Base-by-base conservation (phyloP, 2,329 filamentous ascomycete genomes). In the Trichoderma semiorbis region DNA sequence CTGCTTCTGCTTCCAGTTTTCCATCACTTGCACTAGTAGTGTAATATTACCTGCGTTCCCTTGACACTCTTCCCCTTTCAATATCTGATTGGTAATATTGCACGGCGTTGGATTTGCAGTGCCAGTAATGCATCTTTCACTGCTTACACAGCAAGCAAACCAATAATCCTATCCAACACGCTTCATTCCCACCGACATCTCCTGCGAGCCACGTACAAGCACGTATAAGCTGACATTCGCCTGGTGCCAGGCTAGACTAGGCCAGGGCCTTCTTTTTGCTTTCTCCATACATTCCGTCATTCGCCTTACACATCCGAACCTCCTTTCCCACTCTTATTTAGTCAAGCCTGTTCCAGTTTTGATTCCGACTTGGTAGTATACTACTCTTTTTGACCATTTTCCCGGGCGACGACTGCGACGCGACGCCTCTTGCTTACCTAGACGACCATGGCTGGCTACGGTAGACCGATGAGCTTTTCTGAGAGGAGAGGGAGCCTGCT, bases 401-500 rank as follows among this genome's bases (percentile, higher is more conserved):
- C 24, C 30, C 57, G 28, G 18, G 16, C 34, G 60, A 63, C 60
- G 34, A 39, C 32, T 18, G 58, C 21, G 66, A 65, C 50, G 60
- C 14, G 34, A 36, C n/a, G 53, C 53, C 8, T 21, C 65, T 50
- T 50, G 28, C 60, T 64, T 30, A 32, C 21, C 24, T 36, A 32
- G 18, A 18, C 30, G 34, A 76, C 69, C 77, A 81, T 81, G 80
- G 80, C 78, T 74, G 78, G 78, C 75, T 81, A 80, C 72, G 79
- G 79, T 68, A 83, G 84, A 77, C 85, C 88, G 43, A 81, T 88
- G 74, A 89, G 89, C 80, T 87, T 91, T 76, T 89, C 89, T 10
- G 88, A 89, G 77, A 83, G 89, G 77, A 84, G 89, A 80, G 88
- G 88, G 72, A 90, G 88, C 76, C 81, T 85, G 72, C 83, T 88